Base-by-base conservation (phyloP, 495 filamentous ascomycete genomes). In the Hyaloscypha finlandica region DNA sequence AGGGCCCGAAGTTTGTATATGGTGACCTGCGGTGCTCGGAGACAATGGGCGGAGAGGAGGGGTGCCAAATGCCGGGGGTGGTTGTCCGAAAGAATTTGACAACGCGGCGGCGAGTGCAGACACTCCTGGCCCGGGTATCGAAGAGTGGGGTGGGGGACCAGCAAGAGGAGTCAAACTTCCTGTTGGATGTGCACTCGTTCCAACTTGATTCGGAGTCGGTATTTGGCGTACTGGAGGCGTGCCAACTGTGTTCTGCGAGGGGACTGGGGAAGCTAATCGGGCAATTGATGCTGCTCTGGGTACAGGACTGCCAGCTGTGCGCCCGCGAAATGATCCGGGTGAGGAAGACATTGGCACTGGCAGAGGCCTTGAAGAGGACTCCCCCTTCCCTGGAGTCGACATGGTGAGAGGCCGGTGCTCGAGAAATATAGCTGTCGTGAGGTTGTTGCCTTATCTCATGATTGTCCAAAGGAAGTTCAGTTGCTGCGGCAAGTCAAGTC, bases 71-170 rank as follows among this genome's bases (percentile, higher is more conserved):
- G 82, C 79, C 12, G 85, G 84, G 5, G 86, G 86, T n/a, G 83
- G 84, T 19, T 83, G 84, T 42, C 86, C 80, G 31, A 88, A 74
- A 3, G 85, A 87, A 60, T 87, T 84, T 64, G 89, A 90, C 66
- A 94, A 79, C 32, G 90, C 90, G 25, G 89, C 89, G 29, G 91
- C 89, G 64, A 94, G 86, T 70, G 90, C 90, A 33, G 90, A 93
- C 29, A 90, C 82, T 2, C 91, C 90, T 3, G 90, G 90, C 5
- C 90, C 90, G 0, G 81, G 80, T 14, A 84, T 68, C 12, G 83
- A 85, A 20, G 73, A 71, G 59, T 75, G 73, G n/a, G 76, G 78
- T 48, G 76, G 81, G 9, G 82, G 74, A n/a, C 85, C 85, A 2
- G 85, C 79, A 25, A 88, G 81, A 64, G 86, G 84, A 22, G 81